Evolutionary conservation across 208 protist species (phyloP).

Genomic region (Herpetomonas muscarum): DNA sequence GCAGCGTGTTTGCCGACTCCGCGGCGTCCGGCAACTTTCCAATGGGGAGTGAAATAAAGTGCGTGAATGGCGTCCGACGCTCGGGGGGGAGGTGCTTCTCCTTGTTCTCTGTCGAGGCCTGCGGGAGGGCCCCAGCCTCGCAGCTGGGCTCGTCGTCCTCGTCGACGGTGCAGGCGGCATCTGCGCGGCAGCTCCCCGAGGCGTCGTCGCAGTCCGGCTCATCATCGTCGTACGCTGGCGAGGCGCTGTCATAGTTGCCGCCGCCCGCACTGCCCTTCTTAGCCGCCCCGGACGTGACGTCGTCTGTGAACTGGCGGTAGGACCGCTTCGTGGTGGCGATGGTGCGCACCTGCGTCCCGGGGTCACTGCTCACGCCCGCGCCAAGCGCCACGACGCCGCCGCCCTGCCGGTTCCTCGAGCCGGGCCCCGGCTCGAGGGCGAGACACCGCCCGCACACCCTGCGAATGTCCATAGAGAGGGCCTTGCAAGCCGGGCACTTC

Average conservation of each 20-base stretch:
- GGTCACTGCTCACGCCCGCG: constrained; percentile 18
- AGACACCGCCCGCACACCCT: constrained; percentile 50
- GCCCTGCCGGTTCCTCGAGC: constrained; percentile 5
- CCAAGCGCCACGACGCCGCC: constrained; percentile 2
- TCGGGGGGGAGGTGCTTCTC: constrained; percentile 11
- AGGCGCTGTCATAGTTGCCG: neutral
- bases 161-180: neutral
- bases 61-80: constrained; percentile 44
- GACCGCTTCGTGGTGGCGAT: constrained; percentile 21
- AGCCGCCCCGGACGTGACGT: constrained; percentile 12
- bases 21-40: constrained; percentile 38
- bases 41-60: constrained; percentile 78
- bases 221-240: constrained; percentile 4
- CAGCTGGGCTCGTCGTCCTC: neutral
- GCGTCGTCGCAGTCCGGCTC: constrained; percentile 6
- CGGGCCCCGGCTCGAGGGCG: constrained; percentile 20
- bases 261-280: neutral
- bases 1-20: constrained; percentile 15
- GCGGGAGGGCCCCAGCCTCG: neutral
- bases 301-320: constrained; percentile 36
- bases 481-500: constrained; percentile 30
- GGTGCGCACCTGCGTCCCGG: constrained; percentile 14
- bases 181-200: neutral
- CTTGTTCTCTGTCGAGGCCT: neutral
- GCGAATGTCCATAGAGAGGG: constrained; percentile 36